These are phyloP conservation scores for Xylaria sp. DNA, from an alignment of 2,329 filamentous ascomycete genomes.

Conservation along the genomic window DNA sequence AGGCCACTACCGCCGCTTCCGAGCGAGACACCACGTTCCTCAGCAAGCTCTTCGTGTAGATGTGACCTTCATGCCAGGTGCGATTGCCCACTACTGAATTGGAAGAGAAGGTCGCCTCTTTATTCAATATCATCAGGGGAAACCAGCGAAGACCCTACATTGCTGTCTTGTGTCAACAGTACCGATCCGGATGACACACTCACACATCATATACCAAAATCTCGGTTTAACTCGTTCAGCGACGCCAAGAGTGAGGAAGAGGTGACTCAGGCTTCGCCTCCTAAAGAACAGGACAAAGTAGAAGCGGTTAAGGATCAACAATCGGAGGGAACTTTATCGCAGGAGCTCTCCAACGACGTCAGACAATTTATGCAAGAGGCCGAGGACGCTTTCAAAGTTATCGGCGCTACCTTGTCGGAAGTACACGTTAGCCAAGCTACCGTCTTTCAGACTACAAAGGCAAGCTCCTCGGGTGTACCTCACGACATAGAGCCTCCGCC, in stretches of 20 bases:
- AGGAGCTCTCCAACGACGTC: constrained; percentile 51
- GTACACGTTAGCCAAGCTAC: constrained; percentile 47
- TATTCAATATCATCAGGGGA: constrained; percentile 48
- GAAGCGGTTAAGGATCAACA: constrained; percentile 29
- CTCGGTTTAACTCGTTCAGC: constrained; percentile 26
- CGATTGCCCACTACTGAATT: constrained; percentile 44
- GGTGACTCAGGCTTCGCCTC: constrained; percentile 38
- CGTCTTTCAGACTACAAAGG: constrained; percentile 39
- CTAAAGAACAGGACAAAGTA: constrained; percentile 45
- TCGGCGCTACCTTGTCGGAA: constrained; percentile 55
- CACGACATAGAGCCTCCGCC: constrained; percentile 29
- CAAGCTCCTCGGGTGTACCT: constrained; percentile 35
- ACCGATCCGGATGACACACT: constrained; percentile 45
- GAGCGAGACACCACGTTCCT: constrained; percentile 53
- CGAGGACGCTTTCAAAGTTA: constrained; percentile 61
- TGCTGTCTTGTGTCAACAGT: constrained; percentile 43
- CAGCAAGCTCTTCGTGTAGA: constrained; percentile 59
- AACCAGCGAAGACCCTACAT: constrained; percentile 41
- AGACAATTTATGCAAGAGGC: constrained; percentile 60
- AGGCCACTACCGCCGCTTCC: constrained; percentile 53
- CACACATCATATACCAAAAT: constrained; percentile 37
- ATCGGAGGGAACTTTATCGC: constrained; percentile 31
- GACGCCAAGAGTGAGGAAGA: constrained; percentile 24
- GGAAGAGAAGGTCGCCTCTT: constrained; percentile 49
- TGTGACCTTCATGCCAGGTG: constrained; percentile 51